These are phyloP conservation scores for Coemansia sp. DNA, from an alignment of 192 early-diverging fungal genomes.

Conservation along the genomic window DNA sequence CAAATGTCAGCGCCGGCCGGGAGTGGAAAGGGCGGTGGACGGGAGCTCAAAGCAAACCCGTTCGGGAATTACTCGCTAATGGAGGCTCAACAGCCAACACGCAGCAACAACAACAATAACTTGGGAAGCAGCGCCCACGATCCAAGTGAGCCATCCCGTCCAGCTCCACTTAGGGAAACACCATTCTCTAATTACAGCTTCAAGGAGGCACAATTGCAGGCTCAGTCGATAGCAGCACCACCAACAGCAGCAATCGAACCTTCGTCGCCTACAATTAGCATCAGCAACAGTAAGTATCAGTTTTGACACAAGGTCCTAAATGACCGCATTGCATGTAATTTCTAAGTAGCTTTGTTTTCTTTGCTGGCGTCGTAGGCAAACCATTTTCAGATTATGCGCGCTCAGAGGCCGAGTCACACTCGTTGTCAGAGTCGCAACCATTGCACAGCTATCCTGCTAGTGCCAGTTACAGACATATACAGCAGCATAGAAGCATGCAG, in stretches of 20 bases:
- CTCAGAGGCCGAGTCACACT: neutral
- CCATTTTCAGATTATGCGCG: neutral
- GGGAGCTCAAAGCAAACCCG: conserved; percentile 36
- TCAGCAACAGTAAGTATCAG: conserved; percentile 10
- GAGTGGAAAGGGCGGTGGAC: conserved; percentile 4
- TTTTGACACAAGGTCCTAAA: neutral
- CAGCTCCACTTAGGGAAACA: conserved; percentile 11
- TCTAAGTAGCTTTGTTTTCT: neutral
- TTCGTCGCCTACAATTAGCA: conserved; percentile 23
- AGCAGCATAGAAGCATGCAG: conserved; percentile 1
- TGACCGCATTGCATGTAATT: neutral
- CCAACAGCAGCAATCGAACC: conserved; percentile 8
- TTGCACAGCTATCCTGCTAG: neutral
- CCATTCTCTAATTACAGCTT: conserved; percentile 55
- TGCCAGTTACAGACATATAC: neutral
- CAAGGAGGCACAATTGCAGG: conserved; percentile 38
- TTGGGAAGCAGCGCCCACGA: neutral
- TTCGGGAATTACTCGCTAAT: conserved; percentile 56
- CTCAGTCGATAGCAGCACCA: neutral
- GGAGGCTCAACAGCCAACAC: conserved; percentile 39
- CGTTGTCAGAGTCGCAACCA: neutral
- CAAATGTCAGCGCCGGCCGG: conserved; percentile 7
- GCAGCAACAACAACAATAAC: conserved; percentile 9
- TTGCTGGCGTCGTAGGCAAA: neutral
- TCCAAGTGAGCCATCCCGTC: neutral